Evolutionary conservation across 352 stramenopile species (phyloP), one percentile per base, ranked within the genome.

Genomic region (Hyaloperonospora arabidopsidis): DNA sequence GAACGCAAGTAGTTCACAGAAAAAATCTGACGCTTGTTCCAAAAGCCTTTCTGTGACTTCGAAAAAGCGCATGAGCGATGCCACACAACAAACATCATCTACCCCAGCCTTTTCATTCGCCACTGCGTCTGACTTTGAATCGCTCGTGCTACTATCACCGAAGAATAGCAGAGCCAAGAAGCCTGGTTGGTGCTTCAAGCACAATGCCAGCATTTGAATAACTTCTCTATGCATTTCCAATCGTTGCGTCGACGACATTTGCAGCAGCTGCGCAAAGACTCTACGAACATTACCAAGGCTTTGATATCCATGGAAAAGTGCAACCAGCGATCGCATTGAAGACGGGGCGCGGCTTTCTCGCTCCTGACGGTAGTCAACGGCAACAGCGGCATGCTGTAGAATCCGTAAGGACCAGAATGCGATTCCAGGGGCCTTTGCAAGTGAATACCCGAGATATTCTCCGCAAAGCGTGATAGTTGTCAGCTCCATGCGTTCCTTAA

Each of bases 111-210:
- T 64, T n/a, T 59, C 32, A 6, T 70, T 56, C 5, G 23, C 38
- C 34, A 62, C 19, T 1, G 21, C 52, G 13, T 68, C 48, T 18
- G 41, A 38, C 34, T 67, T 19, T 8, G 49, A 38, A 15, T 59
- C 52, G 12, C 53, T 38, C 28, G 61, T 60, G 28, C 34, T 49
- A 17, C 55, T 32, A 15, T 29, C 39, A 19, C 76, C 73, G 21
- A 86, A 74, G 0, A 86, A 55, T 2, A 88, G 41, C 13, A 75
- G 57, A 7, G 76, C 74, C 5, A 88, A 63, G 35, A 88, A 88
- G 6, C 69, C 71, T 8, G 75, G 78, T 36, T 89, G 78, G 45
- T 79, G 64, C 22, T 83, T 65, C 18, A 89, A 51, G 10, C 67
- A 86, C 44, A 70, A 52, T 0, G 72, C 80, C 18, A 89, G 46